Conservation (phyloP, 1,284 basidiomycete genomes). For the Irpex sp. region DNA sequence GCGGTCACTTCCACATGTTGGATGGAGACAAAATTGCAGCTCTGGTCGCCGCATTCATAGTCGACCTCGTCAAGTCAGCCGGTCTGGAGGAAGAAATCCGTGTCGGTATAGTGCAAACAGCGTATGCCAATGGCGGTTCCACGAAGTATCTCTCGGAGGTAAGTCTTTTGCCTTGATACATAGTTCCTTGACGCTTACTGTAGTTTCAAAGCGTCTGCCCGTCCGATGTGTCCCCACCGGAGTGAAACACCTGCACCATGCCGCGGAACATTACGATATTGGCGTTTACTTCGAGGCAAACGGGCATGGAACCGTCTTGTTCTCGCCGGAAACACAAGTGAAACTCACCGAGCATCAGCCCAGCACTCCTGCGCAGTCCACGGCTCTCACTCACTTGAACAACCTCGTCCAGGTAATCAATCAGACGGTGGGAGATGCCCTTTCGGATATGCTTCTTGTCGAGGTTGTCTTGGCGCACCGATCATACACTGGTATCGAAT, state of each 20-base stretch:
- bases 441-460: conserved; percentile 95
- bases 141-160: conserved; percentile 89
- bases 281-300: conserved; percentile 99
- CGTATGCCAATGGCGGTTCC: conserved; percentile 97
- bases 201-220: conserved; percentile 65
- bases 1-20: conserved; percentile 80
- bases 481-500: conserved; percentile 79
- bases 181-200: conserved; percentile 1
- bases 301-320: conserved; percentile 96
- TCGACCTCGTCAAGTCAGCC: conserved; percentile 82
- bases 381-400: conserved; percentile 71
- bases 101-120: conserved; percentile 96
- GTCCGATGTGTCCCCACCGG: conserved; percentile 96
- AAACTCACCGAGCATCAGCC: conserved; percentile 62
- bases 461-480: conserved; percentile 89
- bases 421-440: conserved; percentile 96
- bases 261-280: conserved; percentile 89
- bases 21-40: conserved; percentile 99
- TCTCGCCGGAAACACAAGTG: conserved; percentile 71
- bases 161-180: conserved; percentile 17
- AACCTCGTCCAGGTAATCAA: conserved; percentile 88
- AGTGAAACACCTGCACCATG: conserved; percentile 98
- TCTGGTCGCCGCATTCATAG: conserved; percentile 89
- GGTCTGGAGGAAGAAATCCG: conserved; percentile 70
- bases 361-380: conserved; percentile 73